Evolutionary conservation across 2,329 filamentous ascomycete genomes (phyloP).

Genomic region (Fonsecaea erecta): DNA sequence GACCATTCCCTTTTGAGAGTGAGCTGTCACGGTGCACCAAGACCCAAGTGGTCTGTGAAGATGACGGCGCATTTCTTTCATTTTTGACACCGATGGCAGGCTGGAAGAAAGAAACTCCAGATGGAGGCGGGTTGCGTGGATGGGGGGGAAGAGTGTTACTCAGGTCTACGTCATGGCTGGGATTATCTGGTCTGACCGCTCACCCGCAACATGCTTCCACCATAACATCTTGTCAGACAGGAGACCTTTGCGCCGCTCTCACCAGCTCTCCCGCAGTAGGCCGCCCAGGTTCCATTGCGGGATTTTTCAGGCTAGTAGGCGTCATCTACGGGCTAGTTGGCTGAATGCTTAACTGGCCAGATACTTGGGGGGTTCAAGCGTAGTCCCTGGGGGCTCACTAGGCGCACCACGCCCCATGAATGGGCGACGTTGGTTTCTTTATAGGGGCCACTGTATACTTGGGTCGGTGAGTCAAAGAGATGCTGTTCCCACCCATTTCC

Average conservation of each 20-base stretch:
- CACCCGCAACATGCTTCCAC: background rate
- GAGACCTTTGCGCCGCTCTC: background rate
- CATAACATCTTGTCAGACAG: background rate
- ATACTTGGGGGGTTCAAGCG: background rate
- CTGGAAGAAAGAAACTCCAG: conserved; percentile 14
- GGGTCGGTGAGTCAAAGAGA: background rate
- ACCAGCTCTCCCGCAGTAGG: no score
- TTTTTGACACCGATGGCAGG: background rate
- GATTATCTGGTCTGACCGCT: background rate
- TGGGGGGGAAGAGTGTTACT: background rate
- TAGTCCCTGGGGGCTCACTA: background rate
- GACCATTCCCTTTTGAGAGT: background rate
- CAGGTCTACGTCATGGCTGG: background rate
- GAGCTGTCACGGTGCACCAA: background rate
- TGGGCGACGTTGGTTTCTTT: background rate
- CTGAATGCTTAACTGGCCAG: conserved; percentile 1
- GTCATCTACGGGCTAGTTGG: background rate
- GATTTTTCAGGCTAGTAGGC: conserved; percentile 21
- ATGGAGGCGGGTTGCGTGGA: background rate
- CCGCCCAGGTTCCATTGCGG: conserved; percentile 12
- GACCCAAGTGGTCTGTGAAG: background rate
- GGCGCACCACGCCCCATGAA: no score
- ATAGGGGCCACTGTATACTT: background rate
- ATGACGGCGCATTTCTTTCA: background rate
- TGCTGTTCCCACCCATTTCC: background rate